Conservation (phyloP, 768 basidiomycete genomes). For the Phallus indusiatus region DNA sequence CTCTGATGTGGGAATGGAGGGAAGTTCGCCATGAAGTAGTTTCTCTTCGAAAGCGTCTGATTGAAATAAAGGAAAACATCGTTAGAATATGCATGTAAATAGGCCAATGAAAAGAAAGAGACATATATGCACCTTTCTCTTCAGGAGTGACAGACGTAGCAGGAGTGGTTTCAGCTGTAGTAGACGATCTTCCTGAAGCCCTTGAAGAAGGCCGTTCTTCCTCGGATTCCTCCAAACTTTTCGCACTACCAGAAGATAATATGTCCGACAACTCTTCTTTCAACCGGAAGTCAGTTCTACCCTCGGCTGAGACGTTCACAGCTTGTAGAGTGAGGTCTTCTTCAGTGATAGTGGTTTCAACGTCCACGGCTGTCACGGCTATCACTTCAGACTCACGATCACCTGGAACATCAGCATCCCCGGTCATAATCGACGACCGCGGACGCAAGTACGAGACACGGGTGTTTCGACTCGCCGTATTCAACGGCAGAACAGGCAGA, state of each 20-base stretch:
- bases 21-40: slow-evolving; percentile 42
- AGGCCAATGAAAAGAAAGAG: not conserved
- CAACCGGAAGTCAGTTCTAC: not conserved
- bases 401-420: not conserved
- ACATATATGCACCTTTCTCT: slow-evolving; percentile 1
- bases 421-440: slow-evolving; percentile 1
- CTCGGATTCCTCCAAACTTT: not conserved
- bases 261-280: not conserved
- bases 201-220: not conserved
- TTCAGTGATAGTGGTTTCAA: slow-evolving; percentile 29
- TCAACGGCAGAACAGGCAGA: slow-evolving; percentile 30
- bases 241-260: not conserved
- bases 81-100: not conserved
- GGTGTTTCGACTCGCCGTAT: not conserved
- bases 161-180: not conserved
- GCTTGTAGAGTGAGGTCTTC: slow-evolving; percentile 58
- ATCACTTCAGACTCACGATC: slow-evolving; percentile 17
- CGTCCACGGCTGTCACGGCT: slow-evolving; percentile 20
- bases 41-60: slow-evolving; percentile 37
- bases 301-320: not conserved
- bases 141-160: not conserved
- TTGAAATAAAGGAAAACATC: no score
- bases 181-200: not conserved
- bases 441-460: slow-evolving; percentile 8
- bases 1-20: slow-evolving; percentile 34